phyloP scores from a whole-genome alignment of 1,284 basidiomycete species.

The Ceratobasidium sp. region DNA sequence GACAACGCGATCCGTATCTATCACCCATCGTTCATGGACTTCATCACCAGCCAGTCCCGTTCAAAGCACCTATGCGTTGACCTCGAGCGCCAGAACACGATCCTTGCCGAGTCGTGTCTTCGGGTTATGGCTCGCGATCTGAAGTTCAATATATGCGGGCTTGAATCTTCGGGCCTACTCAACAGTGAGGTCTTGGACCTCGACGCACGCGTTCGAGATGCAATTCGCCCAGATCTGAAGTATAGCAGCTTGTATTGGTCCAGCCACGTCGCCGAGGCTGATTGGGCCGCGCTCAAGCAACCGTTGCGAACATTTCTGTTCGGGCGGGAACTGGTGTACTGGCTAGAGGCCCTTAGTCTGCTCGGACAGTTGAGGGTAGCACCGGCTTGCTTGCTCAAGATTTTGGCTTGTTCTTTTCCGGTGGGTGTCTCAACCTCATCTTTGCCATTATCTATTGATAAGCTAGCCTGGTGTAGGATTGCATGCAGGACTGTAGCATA shows the following conservation, averaged over 20 bases:
- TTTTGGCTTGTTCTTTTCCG: not conserved
- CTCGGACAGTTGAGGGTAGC: conserved; percentile 14
- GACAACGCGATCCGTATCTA: conserved; percentile 28
- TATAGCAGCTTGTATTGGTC: conserved; percentile 31
- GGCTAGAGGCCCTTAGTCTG: conserved; percentile 38
- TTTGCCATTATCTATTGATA: not conserved
- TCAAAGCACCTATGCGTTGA: not conserved
- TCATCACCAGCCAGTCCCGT: not conserved
- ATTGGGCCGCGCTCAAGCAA: not conserved
- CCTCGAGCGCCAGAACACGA: not conserved
- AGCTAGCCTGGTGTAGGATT: not conserved
- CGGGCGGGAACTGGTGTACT: conserved; percentile 9
- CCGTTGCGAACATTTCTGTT: not conserved
- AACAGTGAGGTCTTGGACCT: conserved; percentile 25
- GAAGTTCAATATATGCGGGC: conserved; percentile 34
- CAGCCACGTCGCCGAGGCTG: not conserved
- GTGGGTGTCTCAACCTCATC: not conserved
- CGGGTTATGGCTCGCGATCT: not conserved
- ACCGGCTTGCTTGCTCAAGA: not conserved
- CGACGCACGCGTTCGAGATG: not conserved
- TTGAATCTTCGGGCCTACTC: conserved; percentile 1
- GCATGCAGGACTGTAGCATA: not conserved
- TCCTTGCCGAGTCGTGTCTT: not conserved
- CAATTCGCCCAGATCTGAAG: not conserved
- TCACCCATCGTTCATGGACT: conserved; percentile 30